Evolutionary conservation across 441 rosid species (phyloP).

Genomic region (Gossypium davidsonii): DNA sequence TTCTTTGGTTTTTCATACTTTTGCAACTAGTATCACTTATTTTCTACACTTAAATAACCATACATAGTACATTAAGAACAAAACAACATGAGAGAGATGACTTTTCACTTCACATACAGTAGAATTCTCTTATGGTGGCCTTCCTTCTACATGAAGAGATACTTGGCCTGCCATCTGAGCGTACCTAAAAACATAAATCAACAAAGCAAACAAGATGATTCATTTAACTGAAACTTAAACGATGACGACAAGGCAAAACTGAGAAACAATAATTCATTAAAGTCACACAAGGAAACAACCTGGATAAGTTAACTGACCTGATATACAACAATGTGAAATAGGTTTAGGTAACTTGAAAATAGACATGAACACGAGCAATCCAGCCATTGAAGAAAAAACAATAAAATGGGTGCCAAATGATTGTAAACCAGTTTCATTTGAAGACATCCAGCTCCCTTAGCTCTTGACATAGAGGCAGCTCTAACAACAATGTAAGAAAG

Average conservation of each 20-base stretch:
- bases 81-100: not conserved
- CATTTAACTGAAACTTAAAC: too few species aligned
- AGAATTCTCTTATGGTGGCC: constrained; percentile 38
- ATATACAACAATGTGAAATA: constrained; percentile 41
- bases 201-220: not conserved
- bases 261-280: not conserved
- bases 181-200: constrained; percentile 28
- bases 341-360: constrained; percentile 37
- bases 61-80: not conserved
- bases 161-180: constrained; percentile 35
- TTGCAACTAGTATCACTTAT: too few species aligned
- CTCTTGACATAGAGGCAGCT: constrained; percentile 44
- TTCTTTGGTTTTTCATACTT: too few species aligned
- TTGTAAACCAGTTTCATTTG: constrained; percentile 47
- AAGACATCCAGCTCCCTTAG: constrained; percentile 30
- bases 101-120: constrained; percentile 20
- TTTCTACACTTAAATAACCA: too few species aligned
- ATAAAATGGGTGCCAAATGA: constrained; percentile 38
- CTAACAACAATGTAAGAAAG: constrained; percentile 18
- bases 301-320: constrained; percentile 29
- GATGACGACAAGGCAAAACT: too few species aligned
- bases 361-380: constrained; percentile 44
- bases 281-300: not conserved
- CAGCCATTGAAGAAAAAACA: constrained; percentile 50
- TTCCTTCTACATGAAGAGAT: constrained; percentile 33